Percentiles rank a stretch among this genome's conserved stretches.
Conservation (phyloP, 2,329 filamentous ascomycete species). For the Alternaria gansuensis region DNA sequence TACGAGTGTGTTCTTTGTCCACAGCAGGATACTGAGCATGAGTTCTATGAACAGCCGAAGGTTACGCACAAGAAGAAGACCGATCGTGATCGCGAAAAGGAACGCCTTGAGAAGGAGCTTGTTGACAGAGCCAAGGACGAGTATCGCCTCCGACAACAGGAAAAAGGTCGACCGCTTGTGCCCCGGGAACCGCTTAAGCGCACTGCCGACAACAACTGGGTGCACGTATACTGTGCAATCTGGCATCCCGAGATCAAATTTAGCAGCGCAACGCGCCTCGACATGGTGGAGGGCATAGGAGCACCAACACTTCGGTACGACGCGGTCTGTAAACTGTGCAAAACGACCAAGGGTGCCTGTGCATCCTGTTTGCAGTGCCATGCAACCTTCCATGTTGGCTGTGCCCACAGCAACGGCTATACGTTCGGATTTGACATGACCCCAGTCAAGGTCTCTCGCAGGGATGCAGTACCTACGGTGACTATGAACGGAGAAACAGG, state of each 20-base stretch:
- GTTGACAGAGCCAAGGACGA: conserved; percentile 80
- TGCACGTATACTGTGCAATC: conserved; percentile 90
- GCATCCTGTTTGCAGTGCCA: conserved; percentile 81
- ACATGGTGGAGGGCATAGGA: conserved; percentile 84
- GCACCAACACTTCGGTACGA: conserved; percentile 79
- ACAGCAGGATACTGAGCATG: conserved; percentile 79
- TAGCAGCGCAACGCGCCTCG: conserved; percentile 80
- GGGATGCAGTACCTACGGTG: conserved; percentile 81
- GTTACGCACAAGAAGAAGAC: conserved; percentile 85
- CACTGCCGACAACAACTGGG: conserved; percentile 97
- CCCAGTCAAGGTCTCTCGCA: conserved; percentile 86
- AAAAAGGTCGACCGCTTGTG: conserved; percentile 80
- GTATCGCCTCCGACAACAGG: conserved; percentile 83
- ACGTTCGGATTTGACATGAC: conserved; percentile 88
- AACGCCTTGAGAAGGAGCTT: conserved; percentile 84
- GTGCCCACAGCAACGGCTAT: conserved; percentile 84
- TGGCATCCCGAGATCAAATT: conserved; percentile 95
- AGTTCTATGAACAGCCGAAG: conserved; percentile 85
- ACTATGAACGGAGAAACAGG: conserved; percentile 83
- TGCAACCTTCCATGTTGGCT: conserved; percentile 81
- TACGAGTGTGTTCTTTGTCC: conserved; percentile 96
- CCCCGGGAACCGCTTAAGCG: conserved; percentile 92
- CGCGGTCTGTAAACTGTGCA: conserved; percentile 85
- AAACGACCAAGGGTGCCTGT: conserved; percentile 77
- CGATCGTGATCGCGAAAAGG: conserved; percentile 89